A percentile compares a stretch with the other conserved stretches of the same genome.
phyloP scores from a whole-genome alignment of 192 early-diverging fungal genomes.

The Phlyctochytrium arcticum region DNA sequence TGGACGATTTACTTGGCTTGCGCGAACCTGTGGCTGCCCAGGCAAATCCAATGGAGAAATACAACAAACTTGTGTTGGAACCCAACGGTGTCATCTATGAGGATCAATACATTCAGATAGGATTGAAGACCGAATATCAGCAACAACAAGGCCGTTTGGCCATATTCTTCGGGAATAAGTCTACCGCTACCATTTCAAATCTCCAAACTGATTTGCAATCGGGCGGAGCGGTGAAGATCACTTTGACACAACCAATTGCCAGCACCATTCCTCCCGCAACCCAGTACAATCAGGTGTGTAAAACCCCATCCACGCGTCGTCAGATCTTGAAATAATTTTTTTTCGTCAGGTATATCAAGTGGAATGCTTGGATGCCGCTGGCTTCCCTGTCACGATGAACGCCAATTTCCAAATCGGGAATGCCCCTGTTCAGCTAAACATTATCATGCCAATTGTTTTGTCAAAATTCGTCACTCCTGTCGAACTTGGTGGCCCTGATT shows the following conservation, averaged over 20 bases:
- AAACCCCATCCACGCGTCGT: too few relatives aligned
- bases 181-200: conserved; percentile 61
- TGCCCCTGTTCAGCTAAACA: conserved; percentile 40
- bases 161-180: conserved; percentile 89
- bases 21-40: not conserved
- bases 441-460: conserved; percentile 75
- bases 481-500: conserved; percentile 67
- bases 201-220: conserved; percentile 53
- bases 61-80: conserved; percentile 10
- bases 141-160: conserved; percentile 82
- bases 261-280: conserved; percentile 60
- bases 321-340: too few relatives aligned
- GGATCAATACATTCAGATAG: conserved; percentile 83
- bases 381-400: conserved; percentile 58
- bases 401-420: conserved; percentile 64
- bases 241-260: conserved; percentile 55
- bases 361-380: conserved; percentile 62
- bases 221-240: conserved; percentile 47
- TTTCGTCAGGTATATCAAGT: conserved; percentile 64
- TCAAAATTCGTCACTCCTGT: conserved; percentile 88
- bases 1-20: conserved; percentile 10
- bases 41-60: not conserved
- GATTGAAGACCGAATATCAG: conserved; percentile 92
- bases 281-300: conserved; percentile 73
- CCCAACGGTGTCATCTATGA: conserved; percentile 82